Evolutionary conservation across 75 land plant genomes (phyloP).

Genomic region (Selaginella tamariscina): DNA sequence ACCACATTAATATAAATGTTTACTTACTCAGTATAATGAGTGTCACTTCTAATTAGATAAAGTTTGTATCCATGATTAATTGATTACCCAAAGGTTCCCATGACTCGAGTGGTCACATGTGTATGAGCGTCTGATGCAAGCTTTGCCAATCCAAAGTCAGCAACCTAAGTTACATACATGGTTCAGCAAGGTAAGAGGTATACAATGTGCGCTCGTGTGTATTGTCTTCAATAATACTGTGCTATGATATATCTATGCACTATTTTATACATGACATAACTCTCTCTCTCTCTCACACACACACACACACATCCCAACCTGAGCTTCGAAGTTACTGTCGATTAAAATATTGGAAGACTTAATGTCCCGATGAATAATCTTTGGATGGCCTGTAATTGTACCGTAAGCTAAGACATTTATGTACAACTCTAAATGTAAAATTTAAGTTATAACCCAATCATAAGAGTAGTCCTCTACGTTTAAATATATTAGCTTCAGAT

Average conservation of each 20-base stretch:
- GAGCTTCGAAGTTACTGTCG: conserved; percentile 31
- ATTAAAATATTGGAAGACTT: conserved; percentile 29
- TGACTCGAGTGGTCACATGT: conserved; percentile 42
- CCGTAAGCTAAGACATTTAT: no score
- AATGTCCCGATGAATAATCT: conserved; percentile 32
- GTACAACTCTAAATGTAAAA: no score
- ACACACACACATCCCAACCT: conserved; percentile 8
- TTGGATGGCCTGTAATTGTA: conserved; percentile 28
- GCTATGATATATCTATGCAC: no score
- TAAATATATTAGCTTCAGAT: no score
- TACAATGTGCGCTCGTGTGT: no score
- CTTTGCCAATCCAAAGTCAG: conserved; percentile 55
- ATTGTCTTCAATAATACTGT: no score
- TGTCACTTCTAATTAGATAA: background rate
- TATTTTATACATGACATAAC: background rate
- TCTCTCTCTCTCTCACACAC: background rate
- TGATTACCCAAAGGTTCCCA: conserved; percentile 46
- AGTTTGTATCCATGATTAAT: background rate
- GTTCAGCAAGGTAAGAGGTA: background rate
- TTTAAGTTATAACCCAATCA: no score
- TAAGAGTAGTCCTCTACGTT: no score
- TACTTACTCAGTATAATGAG: background rate
- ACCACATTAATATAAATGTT: background rate
- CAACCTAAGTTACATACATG: conserved; percentile 26
- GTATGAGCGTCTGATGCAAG: conserved; percentile 38